phyloP scores from a whole-genome alignment of 148 eudicot species.

The Camellia japonica region DNA sequence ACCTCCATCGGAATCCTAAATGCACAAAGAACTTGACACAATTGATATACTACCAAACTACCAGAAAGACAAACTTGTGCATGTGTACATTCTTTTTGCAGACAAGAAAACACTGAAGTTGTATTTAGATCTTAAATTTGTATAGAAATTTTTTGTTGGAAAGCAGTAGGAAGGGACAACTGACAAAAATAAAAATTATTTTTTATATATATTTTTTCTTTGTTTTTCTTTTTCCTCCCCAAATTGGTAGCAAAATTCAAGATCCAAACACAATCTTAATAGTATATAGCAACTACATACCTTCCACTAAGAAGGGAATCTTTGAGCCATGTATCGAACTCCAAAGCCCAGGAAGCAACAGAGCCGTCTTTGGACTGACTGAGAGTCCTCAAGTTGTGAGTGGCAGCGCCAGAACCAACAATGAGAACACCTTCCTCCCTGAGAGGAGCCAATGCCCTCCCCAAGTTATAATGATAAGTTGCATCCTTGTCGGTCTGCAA shows the following conservation, averaged over 20 bases:
- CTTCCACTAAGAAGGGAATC: constrained; percentile 62
- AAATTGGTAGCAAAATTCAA: too few species aligned
- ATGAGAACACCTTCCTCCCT: constrained; percentile 80
- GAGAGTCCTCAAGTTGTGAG: constrained; percentile 60
- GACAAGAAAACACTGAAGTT: background rate
- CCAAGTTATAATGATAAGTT: constrained; percentile 64
- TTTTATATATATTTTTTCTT: too few species aligned
- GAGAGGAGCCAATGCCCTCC: constrained; percentile 68
- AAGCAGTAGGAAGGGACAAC: too few species aligned
- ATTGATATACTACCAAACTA: too few species aligned
- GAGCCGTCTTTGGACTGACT: constrained; percentile 8
- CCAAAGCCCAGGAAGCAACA: constrained; percentile 59
- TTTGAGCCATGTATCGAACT: constrained; percentile 80
- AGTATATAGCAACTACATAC: constrained; percentile 24
- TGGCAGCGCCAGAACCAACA: constrained; percentile 78
- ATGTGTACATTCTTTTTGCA: too few species aligned
- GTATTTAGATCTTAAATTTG: too few species aligned
- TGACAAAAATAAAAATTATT: too few species aligned
- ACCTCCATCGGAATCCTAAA: too few species aligned
- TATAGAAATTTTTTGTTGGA: too few species aligned
- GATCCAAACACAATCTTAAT: background rate
- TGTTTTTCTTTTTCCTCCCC: too few species aligned
- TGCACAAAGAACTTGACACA: too few species aligned
- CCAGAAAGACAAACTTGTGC: background rate
- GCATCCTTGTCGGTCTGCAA: constrained; percentile 56